A percentile compares a stretch with the other conserved stretches of the same genome.
These are phyloP conservation scores for Ceratocystis cubensis DNA, from an alignment of 2,329 filamentous ascomycete genomes.

Conservation along the genomic window DNA sequence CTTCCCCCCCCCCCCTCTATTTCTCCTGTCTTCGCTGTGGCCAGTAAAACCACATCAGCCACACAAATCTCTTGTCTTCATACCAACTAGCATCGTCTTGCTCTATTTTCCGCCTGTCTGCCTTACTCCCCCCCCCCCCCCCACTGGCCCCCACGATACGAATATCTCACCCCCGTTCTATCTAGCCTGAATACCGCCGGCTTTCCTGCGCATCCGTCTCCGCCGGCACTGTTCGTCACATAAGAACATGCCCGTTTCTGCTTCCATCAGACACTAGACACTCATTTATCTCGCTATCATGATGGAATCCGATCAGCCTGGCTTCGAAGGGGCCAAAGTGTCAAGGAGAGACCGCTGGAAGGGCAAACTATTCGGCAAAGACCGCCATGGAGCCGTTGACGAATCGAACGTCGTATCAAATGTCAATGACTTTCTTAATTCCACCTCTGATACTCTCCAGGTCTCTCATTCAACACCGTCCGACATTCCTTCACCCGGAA, in stretches of 20 bases:
- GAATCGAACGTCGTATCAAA: slow-evolving; percentile 32
- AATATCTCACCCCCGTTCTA: neutral
- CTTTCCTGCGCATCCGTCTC: slow-evolving; percentile 24
- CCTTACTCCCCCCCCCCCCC: neutral
- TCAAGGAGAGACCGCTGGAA: slow-evolving; percentile 45
- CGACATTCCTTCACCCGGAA: slow-evolving; percentile 23
- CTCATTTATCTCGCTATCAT: neutral
- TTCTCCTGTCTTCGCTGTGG: neutral
- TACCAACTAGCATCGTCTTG: too few species aligned
- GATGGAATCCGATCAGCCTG: slow-evolving; percentile 20
- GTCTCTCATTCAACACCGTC: slow-evolving; percentile 38
- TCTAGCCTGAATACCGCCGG: neutral
- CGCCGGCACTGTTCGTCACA: neutral
- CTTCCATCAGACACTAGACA: neutral
- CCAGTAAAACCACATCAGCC: too few species aligned
- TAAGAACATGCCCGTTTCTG: slow-evolving; percentile 11
- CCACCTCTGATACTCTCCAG: slow-evolving; percentile 41
- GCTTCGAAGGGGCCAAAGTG: slow-evolving; percentile 37
- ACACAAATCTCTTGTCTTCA: too few species aligned
- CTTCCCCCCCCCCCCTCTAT: neutral
- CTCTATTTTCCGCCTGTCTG: neutral
- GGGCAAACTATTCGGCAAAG: slow-evolving; percentile 47
- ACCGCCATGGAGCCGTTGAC: slow-evolving; percentile 28
- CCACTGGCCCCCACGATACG: neutral
- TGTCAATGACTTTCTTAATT: slow-evolving; percentile 47